Base-by-base conservation (phyloP, 768 basidiomycete genomes). In the Suillus luteus region DNA sequence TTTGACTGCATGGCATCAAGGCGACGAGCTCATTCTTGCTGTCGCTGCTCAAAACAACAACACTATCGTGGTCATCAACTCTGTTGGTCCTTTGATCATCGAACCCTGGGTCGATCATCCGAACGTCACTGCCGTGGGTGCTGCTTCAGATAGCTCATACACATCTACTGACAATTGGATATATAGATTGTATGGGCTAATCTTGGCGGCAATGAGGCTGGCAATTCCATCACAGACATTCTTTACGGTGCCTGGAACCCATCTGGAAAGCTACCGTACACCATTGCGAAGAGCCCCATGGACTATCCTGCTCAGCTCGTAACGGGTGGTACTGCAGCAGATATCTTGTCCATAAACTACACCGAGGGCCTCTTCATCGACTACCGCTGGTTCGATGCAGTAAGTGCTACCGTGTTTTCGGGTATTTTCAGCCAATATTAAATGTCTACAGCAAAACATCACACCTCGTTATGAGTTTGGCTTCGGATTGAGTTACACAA, bases 391-490 rank as follows among this genome's bases (percentile, higher is more conserved):
- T 90, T 91, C 66, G 89, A 91, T 61, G 82, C 86, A 62, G 82
- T 87, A 62, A 76, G 86, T 74, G 69, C 71, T 43, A 67, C 4
- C 64, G 14, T 74, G 75, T 1, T 66, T 5, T 19, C 2, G 3
- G 3, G 27, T 12, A 15, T 19, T 33, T 8, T 44, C 40, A 11
- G 1, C 33, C 40, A 10, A 59, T 66, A 2, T 66, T 57, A 24
- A 40, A 24, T 55, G 37, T 17, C 55, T 61, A 37, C 40, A 89
- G 84, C 78, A 85, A 74, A 84, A 88, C 65, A 92, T 93, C 66
- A 81, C 81, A 0, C 93, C 93, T 4, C 90, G 91, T 43, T 94
- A 86, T 70, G 92, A 93, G 71, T 98, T 98, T 73, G 95, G 95
- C 5, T 96, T 88, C 72, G 95, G 95, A 0, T 73, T 96, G 70